phyloP scores from a whole-genome alignment of 2,329 filamentous ascomycete genomes.

The Xenoacremonium recifei region DNA sequence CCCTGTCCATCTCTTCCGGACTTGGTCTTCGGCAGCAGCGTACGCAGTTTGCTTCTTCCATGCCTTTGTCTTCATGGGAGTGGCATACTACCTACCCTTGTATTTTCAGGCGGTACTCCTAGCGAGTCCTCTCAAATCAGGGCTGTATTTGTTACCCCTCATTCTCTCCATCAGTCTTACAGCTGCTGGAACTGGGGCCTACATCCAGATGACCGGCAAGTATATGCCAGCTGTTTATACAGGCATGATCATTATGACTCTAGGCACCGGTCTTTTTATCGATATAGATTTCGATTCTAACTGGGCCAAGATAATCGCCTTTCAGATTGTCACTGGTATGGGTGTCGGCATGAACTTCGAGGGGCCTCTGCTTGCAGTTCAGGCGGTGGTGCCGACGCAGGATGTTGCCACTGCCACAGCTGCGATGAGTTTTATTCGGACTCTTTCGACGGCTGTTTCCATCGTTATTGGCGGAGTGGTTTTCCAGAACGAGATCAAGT shows the following conservation, averaged over 20 bases:
- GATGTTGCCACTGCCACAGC: conserved; percentile 64
- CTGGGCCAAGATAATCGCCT: conserved; percentile 49
- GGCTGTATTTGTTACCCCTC: conserved; percentile 61
- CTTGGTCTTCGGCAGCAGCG: conserved; percentile 54
- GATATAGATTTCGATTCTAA: conserved; percentile 51
- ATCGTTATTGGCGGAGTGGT: conserved; percentile 69
- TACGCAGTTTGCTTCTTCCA: conserved; percentile 48
- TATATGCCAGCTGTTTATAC: conserved; percentile 55
- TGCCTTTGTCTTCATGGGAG: conserved; percentile 60
- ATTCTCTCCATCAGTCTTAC: conserved; percentile 46
- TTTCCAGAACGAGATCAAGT: conserved; percentile 67
- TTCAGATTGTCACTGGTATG: conserved; percentile 58
- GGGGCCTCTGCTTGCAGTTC: conserved; percentile 61
- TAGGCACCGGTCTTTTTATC: conserved; percentile 59
- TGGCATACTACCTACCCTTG: conserved; percentile 69
- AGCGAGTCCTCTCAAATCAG: conserved; percentile 59
- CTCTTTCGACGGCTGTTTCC: conserved; percentile 61
- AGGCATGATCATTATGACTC: conserved; percentile 53
- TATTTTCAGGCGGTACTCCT: conserved; percentile 70
- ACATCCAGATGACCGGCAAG: conserved; percentile 54
- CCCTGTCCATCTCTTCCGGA: conserved; percentile 60
- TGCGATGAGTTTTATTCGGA: conserved; percentile 61
- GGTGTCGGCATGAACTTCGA: conserved; percentile 65
- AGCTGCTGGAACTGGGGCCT: conserved; percentile 40
- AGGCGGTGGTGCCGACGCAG: conserved; percentile 56